Base-by-base conservation (phyloP, 495 filamentous ascomycete genomes). In the Bryoglossum gracile region DNA sequence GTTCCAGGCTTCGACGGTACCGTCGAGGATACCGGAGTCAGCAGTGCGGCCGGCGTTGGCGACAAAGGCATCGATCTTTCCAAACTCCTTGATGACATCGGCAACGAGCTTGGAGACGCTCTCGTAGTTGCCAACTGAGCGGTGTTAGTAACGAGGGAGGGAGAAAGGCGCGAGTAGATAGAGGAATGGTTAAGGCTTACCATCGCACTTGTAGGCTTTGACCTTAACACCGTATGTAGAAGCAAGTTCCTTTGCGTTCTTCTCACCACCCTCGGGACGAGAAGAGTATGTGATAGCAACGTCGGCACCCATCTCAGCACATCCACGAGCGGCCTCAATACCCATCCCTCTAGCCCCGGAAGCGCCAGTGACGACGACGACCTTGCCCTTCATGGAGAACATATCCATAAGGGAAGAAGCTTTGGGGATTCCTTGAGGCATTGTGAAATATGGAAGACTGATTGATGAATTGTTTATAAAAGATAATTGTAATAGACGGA, bases 321-420 rank as follows among this genome's bases (percentile, higher is more conserved):
- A 81, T 43, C 81, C 83, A 11, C 81, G 81, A 1, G 83, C 82
- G 39, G 82, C 81, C 62, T 86, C 82, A 54, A 83, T 84, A 44
- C 83, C 83, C 71, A 87, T 87, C 26, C 83, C 83, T 21, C 56
- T 73, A 35, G 82, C 68, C 10, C 82, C 83, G 30, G 82, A 83
- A 37, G 82, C 83, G 48, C 83, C 83, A 22, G 83, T 87, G 22
- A 87, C 71, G 54, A 84, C 67, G 59, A 84, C 81, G 47, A 82
- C 78, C 67, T 84, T 84, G 71, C 82, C 81, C 67, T 86, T 86
- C 26, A 87, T 73, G 72, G 72, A 77, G 62, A 87, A 69, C 61
- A 83, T 73, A 64, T 87, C 82, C 55, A 68, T 60, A 52, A 87
- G 70, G 55, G 65, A 68, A 6, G 77, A 66, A 62, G 74, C 65